Conservation (phyloP, 441 rosid genomes). For the Pelargonium citronellum region DNA sequence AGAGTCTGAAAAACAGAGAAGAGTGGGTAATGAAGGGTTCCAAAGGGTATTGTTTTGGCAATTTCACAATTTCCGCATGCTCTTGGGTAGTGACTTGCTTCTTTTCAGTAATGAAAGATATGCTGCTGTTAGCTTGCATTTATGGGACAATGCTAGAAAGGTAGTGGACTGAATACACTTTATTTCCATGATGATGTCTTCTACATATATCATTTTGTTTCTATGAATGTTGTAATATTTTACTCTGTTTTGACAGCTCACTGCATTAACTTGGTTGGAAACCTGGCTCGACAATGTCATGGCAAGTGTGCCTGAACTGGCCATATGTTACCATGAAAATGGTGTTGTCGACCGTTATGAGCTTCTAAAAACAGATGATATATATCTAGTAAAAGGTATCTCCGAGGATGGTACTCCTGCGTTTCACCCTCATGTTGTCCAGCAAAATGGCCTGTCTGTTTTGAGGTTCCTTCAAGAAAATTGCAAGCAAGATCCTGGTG, state of each 20-base stretch:
- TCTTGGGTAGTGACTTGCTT: conserved; percentile 89
- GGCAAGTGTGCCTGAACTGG: conserved; percentile 97
- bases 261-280: conserved; percentile 91
- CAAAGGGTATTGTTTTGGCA: conserved; percentile 85
- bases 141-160: conserved; percentile 81
- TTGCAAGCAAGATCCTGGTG: conserved; percentile 95
- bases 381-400: conserved; percentile 74
- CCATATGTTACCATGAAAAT: conserved; percentile 83
- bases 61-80: conserved; percentile 94
- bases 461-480: conserved; percentile 88
- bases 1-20: conserved; percentile 74
- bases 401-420: conserved; percentile 94
- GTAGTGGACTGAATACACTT: conserved; percentile 29
- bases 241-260: conserved; percentile 42
- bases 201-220: neutral
- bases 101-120: conserved; percentile 88
- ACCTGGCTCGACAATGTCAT: conserved; percentile 97
- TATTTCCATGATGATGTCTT: conserved; percentile 13
- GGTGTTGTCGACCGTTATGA: conserved; percentile 95
- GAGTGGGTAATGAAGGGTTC: conserved; percentile 66
- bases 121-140: conserved; percentile 88
- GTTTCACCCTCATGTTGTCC: conserved; percentile 91
- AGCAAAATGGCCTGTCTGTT: conserved; percentile 88
- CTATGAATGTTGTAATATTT: conserved; percentile 10
- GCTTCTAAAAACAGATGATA: conserved; percentile 87